Conservation (phyloP, 139 green algal genomes). For the Haematococcus lacustris region DNA sequence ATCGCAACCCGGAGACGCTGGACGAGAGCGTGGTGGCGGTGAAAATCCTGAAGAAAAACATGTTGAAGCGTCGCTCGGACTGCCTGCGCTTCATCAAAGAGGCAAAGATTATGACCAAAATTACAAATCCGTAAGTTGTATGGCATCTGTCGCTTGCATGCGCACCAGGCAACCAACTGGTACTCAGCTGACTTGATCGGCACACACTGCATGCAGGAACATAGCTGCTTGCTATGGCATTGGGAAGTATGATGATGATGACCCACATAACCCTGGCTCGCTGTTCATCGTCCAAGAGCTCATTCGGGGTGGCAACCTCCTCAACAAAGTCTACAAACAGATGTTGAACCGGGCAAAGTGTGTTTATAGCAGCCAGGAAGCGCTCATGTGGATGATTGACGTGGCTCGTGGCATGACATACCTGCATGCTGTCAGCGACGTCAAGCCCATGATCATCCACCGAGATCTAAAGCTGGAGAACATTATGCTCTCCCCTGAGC, state of each 20-base stretch:
- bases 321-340: constrained; percentile 48
- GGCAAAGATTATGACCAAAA: constrained; percentile 44
- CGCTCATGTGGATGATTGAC: constrained; percentile 36
- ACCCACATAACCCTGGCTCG: constrained; percentile 26
- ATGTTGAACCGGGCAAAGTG: constrained; percentile 39
- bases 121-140: too few relatives aligned
- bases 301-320: constrained; percentile 25
- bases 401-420: constrained; percentile 40
- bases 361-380: constrained; percentile 30
- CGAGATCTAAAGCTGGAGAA: constrained; percentile 41
- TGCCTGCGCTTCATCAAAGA: constrained; percentile 46
- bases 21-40: constrained; percentile 34
- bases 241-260: constrained; percentile 36
- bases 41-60: constrained; percentile 36
- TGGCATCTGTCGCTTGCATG: too few relatives aligned
- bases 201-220: constrained; percentile 16
- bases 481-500: constrained; percentile 40
- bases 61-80: constrained; percentile 25
- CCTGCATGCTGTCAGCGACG: constrained; percentile 24
- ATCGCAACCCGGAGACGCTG: constrained; percentile 29
- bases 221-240: constrained; percentile 40
- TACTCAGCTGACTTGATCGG: too few relatives aligned
- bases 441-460: constrained; percentile 45
- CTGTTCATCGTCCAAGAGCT: constrained; percentile 46
- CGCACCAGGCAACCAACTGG: too few relatives aligned